These are phyloP conservation scores for Globisporangium sylvaticum DNA, from an alignment of 352 stramenopile genomes.

Conservation along the genomic window DNA sequence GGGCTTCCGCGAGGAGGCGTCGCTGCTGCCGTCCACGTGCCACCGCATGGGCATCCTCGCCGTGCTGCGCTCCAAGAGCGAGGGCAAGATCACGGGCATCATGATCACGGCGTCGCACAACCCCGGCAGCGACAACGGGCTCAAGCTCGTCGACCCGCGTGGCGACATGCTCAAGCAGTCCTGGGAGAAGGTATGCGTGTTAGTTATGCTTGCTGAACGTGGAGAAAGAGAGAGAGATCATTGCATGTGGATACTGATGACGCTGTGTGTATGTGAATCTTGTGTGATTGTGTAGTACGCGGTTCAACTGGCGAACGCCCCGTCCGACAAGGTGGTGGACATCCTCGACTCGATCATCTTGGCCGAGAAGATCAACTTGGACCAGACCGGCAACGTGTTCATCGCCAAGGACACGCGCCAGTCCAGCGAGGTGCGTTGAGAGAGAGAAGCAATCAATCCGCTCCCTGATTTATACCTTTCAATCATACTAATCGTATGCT, in stretches of 20 bases:
- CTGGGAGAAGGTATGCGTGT: constrained; percentile 74
- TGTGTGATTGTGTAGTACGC: constrained; percentile 43
- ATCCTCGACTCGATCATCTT: constrained; percentile 69
- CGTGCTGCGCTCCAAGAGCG: constrained; percentile 73
- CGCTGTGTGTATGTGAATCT: not conserved
- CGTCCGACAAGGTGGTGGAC: constrained; percentile 79
- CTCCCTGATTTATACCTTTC: not conserved
- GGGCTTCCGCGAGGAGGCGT: constrained; percentile 92
- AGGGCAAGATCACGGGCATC: constrained; percentile 84
- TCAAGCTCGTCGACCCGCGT: constrained; percentile 93
- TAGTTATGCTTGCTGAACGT: not conserved
- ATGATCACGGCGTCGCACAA: constrained; percentile 97
- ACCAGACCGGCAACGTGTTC: constrained; percentile 83
- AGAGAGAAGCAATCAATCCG: not conserved
- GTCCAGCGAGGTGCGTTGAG: constrained; percentile 52
- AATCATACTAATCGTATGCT: not conserved
- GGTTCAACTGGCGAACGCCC: constrained; percentile 76
- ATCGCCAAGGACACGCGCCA: constrained; percentile 92
- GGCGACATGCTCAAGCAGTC: constrained; percentile 90
- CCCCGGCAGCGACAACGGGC: constrained; percentile 86
- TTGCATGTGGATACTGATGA: not conserved
- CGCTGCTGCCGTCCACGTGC: constrained; percentile 88
- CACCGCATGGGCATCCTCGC: constrained; percentile 91
- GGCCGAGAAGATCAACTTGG: constrained; percentile 77
- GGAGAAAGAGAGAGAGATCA: not conserved